phyloP scores from a whole-genome alignment of 306 rosid genomes.

The Sindora glabra region DNA sequence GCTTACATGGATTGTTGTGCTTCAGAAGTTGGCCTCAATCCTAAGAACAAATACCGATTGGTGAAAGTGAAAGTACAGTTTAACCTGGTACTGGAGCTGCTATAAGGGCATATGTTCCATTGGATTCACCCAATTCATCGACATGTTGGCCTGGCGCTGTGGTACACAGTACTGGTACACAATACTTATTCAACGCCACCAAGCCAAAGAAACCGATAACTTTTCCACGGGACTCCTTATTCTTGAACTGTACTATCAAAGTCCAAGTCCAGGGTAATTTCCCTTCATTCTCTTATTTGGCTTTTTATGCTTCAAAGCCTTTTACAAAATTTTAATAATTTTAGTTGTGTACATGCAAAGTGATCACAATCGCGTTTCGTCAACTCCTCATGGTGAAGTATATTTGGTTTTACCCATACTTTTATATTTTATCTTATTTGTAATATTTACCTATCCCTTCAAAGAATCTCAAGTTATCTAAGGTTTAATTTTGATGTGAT shows the following conservation, averaged over 20 bases:
- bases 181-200: slow-evolving; percentile 58
- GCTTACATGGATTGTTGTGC: slow-evolving; percentile 73
- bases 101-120: slow-evolving; percentile 37
- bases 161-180: too few relatives aligned
- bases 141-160: slow-evolving; percentile 87
- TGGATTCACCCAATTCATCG: slow-evolving; percentile 42
- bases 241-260: slow-evolving; percentile 70
- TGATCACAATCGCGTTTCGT: slow-evolving; percentile 20
- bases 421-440: slow-evolving; percentile 7
- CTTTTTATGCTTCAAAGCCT: slow-evolving; percentile 4
- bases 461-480: not conserved
- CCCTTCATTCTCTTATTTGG: slow-evolving; percentile 2
- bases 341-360: slow-evolving; percentile 26
- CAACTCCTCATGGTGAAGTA: slow-evolving; percentile 57
- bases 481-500: not conserved
- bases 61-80: slow-evolving; percentile 31
- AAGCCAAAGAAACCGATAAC: slow-evolving; percentile 51
- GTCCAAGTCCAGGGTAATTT: slow-evolving; percentile 64
- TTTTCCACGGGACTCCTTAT: slow-evolving; percentile 80
- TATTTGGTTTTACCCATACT: slow-evolving; percentile 1
- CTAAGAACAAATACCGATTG: slow-evolving; percentile 26
- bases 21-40: slow-evolving; percentile 42
- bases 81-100: slow-evolving; percentile 34
- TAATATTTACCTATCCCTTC: not conserved
- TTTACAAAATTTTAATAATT: not conserved